phyloP scores from a whole-genome alignment of 768 basidiomycete species.

The Wakefieldia striispora region DNA sequence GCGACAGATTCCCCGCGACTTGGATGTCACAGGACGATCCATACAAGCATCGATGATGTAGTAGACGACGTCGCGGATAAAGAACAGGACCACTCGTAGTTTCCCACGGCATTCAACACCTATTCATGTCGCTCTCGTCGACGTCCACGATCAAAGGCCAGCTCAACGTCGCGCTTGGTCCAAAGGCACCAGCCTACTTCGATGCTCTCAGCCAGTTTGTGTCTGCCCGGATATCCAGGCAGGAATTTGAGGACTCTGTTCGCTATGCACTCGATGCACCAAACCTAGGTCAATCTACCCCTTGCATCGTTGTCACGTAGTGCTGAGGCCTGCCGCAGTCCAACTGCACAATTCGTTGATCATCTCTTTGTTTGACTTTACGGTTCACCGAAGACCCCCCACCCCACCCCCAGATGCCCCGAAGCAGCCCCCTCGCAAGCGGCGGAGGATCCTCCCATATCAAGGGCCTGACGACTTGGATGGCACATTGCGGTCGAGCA shows the following conservation, averaged over 20 bases:
- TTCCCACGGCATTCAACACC: neutral
- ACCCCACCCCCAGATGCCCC: conserved; percentile 63
- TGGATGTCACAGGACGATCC: conserved; percentile 65
- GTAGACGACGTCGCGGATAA: conserved; percentile 3
- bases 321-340: conserved; percentile 40
- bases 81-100: neutral
- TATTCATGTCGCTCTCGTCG: conserved; percentile 68
- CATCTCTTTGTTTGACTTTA: conserved; percentile 80
- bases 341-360: conserved; percentile 83
- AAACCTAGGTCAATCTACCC: conserved; percentile 41
- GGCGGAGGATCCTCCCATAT: conserved; percentile 65
- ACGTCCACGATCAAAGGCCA: conserved; percentile 72
- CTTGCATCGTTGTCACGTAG: neutral
- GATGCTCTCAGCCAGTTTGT: conserved; percentile 64
- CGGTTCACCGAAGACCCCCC: conserved; percentile 63
- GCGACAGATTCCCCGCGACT: conserved; percentile 66
- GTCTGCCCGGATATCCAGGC: conserved; percentile 62
- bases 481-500: conserved; percentile 54
- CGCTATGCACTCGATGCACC: conserved; percentile 60
- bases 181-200: conserved; percentile 62
- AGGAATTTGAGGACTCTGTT: conserved; percentile 73
- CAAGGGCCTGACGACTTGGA: conserved; percentile 64
- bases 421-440: conserved; percentile 65
- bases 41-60: conserved; percentile 27
- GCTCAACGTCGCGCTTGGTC: conserved; percentile 58